Evolutionary conservation across 2,329 filamentous ascomycete species (phyloP), one percentile per base, ranked within the genome.

Genomic region (Sporothrix inflata): DNA sequence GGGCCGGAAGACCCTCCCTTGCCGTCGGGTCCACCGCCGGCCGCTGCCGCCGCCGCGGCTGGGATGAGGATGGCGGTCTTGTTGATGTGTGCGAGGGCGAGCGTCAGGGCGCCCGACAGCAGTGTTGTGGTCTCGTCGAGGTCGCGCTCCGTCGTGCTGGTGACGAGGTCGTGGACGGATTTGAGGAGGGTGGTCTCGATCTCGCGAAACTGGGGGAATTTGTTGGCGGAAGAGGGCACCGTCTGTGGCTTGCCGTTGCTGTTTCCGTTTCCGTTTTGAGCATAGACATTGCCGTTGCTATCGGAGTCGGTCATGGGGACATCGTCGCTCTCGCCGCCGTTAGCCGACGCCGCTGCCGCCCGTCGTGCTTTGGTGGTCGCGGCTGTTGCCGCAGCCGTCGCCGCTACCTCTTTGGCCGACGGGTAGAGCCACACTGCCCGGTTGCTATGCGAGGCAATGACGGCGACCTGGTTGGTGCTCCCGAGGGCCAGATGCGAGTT

Each of bases 401-500:
- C 8, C 98, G 90, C 90, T 94, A 98, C 69, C 1, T 77, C 79
- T 38, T 79, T 81, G 8, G 82, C 81, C 2, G 84, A 80, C 0
- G 96, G 96, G 78, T 98, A 98, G 4, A 99, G 90, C 90, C 94
- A 99, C 78, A 91, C 87, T 72, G 95, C 93, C 75, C 92, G 90
- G 78, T 96, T 91, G 76, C 90, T 91, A 80, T 99, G 96, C 9
- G 94, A 94, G 45, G 95, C 96, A 74, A 99, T 89, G 19, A 99
- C 88, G 74, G 94, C 94, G 66, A 98, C 93, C 80, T 95, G 92
- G 82, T 98, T 98, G 71, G 92, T 89, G 81, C 96, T 95, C 82
- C 94, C 97, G 80, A 95, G 94, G 76, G 96, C 94, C 42, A 99
- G 88, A 80, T 99, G 97, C 71, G 95, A 94, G 81, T 99, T 98